Evolutionary conservation across 345 rosid genomes (phyloP), one percentile per base, ranked within the genome.

Genomic region (Cardamine occulta): DNA sequence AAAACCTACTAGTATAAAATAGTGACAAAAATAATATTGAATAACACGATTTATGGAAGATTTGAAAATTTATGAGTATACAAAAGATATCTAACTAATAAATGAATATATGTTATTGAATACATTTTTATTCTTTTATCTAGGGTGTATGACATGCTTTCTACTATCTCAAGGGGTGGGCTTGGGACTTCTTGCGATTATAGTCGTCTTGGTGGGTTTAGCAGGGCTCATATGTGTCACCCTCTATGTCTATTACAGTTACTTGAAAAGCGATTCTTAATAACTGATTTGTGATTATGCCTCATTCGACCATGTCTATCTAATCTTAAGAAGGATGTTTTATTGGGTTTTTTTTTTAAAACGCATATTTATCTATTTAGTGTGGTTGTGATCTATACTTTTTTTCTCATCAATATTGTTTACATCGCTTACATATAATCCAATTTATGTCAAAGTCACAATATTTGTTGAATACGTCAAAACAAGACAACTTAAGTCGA

Each of bases 261-360:
- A 47, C 32, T 61, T 2, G 0, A 3, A 7, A 61, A 37, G 28
- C 1, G 10, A 37, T 31, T 8, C 12, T 4, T 45, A 60, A n/a
- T 48, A 39, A n/a, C 34, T 54, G 35, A 54, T 24, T 54, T 0
- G 19, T 40, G 17, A 54, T 68, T 58, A 53, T 70, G 35, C 49
- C 48, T 15, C 51, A 45, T 32, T 59, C 17, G 39, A 34, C 5
- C 1, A 21, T 70, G 24, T 15, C 6, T 28, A 55, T 15, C 12
- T 57, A 15, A 7, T 47, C 21, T 47, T 47, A 56, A 29, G 3
- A n/a, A 56, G 15, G 7, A 31, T 31, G 3, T 31, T n/a, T 29
- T 4, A n/a, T 31, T 31, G 3, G 3, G 23, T 3, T 26, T 28
- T 28, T 57, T 39, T 23, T n/a, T n/a, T 4, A n/a, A 31, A n/a